These are phyloP conservation scores for Fusarium beomiforme DNA, from an alignment of 2,329 filamentous ascomycete species.

Conservation along the genomic window DNA sequence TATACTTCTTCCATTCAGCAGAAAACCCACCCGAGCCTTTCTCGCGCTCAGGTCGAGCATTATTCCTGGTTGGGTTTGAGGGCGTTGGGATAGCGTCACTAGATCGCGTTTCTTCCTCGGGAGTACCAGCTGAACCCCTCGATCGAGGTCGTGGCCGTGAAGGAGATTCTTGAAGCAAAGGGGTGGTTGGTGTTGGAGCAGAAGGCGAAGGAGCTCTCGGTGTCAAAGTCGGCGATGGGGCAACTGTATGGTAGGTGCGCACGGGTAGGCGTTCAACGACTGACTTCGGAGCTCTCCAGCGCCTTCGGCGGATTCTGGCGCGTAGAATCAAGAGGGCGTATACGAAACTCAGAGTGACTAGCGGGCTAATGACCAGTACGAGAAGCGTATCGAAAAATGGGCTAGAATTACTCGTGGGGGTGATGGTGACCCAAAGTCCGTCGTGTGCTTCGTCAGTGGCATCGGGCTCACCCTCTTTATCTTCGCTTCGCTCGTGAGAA, in stretches of 20 bases:
- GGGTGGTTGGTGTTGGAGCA: conserved; percentile 78
- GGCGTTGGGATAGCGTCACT: conserved; percentile 55
- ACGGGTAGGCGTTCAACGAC: conserved; percentile 95
- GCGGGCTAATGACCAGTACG: conserved; percentile 94
- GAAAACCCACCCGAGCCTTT: conserved; percentile 57
- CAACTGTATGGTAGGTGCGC: conserved; percentile 90
- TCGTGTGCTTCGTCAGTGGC: conserved; percentile 57
- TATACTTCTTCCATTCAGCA: conserved; percentile 71
- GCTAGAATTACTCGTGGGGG: conserved; percentile 86
- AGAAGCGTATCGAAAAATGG: conserved; percentile 96
- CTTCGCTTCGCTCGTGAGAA: conserved; percentile 32
- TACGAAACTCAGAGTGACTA: conserved; percentile 92
- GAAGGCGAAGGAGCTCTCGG: conserved; percentile 70
- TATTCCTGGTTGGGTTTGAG: conserved; percentile 45
- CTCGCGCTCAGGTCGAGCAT: conserved; percentile 55
- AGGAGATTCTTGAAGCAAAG: conserved; percentile 73
- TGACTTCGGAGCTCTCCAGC: conserved; percentile 98
- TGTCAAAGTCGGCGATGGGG: conserved; percentile 65
- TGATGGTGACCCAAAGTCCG: conserved; percentile 96
- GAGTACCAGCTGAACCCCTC: conserved; percentile 70
- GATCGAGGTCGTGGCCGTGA: conserved; percentile 69
- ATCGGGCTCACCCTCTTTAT: conserved; percentile 34
- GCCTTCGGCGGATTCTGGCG: conserved; percentile 85
- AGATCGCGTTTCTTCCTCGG: conserved; percentile 59
- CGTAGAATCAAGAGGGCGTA: conserved; percentile 89